Conservation (phyloP, 805 yeast genomes). For the Saccharomycopsis selenospora region DNA sequence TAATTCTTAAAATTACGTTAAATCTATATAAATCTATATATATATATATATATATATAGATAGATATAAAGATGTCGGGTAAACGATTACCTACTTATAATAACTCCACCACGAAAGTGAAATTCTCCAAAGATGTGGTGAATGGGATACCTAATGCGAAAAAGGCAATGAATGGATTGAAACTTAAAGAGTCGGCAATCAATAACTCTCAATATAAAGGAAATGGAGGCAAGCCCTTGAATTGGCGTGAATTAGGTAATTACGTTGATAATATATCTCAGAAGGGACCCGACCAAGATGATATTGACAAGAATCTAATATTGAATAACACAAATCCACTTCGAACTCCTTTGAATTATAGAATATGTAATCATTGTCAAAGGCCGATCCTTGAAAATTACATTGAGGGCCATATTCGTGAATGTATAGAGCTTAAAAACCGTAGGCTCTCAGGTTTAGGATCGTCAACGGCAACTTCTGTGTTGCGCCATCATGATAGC, state of each 20-base stretch:
- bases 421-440: conserved; percentile 31
- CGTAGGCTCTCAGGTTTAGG: not conserved
- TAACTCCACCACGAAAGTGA: conserved; percentile 4
- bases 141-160: not conserved
- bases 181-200: conserved; percentile 7
- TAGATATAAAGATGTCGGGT: conserved; percentile 7
- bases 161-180: conserved; percentile 8
- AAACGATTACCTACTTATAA: conserved; percentile 15
- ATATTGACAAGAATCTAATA: conserved; percentile 7
- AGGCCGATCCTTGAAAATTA: conserved; percentile 36
- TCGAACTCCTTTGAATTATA: conserved; percentile 33
- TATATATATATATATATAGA: too few relatives aligned
- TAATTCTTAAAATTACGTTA: too few relatives aligned
- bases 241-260: conserved; percentile 30
- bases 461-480: conserved; percentile 4
- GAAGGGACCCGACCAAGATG: conserved; percentile 1
- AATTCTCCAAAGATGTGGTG: conserved; percentile 9
- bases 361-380: conserved; percentile 42
- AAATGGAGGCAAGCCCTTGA: conserved; percentile 3
- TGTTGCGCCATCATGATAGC: conserved; percentile 22
- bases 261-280: conserved; percentile 25
- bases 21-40: too few relatives aligned
- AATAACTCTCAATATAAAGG: conserved; percentile 1
- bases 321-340: conserved; percentile 30
- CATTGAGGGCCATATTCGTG: conserved; percentile 34